Evolutionary conservation across 2,329 filamentous ascomycete species (phyloP), one percentile per base, ranked within the genome.

Genomic region (Onygenales sp.): DNA sequence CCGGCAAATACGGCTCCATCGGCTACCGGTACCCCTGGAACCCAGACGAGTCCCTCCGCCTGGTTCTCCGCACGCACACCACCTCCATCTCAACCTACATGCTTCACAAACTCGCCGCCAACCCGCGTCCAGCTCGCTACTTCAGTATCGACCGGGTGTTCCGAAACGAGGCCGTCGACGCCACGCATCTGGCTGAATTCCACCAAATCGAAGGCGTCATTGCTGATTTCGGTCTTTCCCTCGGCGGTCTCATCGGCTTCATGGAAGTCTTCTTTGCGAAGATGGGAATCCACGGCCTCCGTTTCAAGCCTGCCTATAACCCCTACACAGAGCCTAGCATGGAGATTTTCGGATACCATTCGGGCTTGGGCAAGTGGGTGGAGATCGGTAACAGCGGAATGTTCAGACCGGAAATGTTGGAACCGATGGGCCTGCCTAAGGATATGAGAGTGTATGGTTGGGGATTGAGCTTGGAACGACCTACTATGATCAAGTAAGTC

Each of bases 81-180:
- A 98, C 93, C 34, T 86, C 93, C 51, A 86, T 95, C 58, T 94
- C 87, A 40, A 87, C 92, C 32, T 88, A 88, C 65, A 89, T 95
- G 77, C 82, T 98, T 59, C 85, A 95, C 74, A 90, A 90, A 66
- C 81, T 98, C 51, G 90, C 93, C 32, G 81, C 86, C 53, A 81
- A 87, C 67, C 90, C 88, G 55, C 86, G 88, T 11, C 87, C 88
- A 4, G 90, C 89, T n/a, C 85, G 91, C 57, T 97, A 95, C 77
- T 98, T 98, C 78, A 95, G 89, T 57, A 98, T 98, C 68, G 93
- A 98, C 73, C 84, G 93, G 52, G 93, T 98, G 56, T 98, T 98
- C 85, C 84, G 89, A 61, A 98, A 98, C 71, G 93, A 98, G 74
- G 89, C 89, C 2, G 91, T 98, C 54, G 93, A 98, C 66, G 91